Base-by-base conservation (phyloP, 2,329 filamentous ascomycete species). In the Cladophialophora immunda region DNA sequence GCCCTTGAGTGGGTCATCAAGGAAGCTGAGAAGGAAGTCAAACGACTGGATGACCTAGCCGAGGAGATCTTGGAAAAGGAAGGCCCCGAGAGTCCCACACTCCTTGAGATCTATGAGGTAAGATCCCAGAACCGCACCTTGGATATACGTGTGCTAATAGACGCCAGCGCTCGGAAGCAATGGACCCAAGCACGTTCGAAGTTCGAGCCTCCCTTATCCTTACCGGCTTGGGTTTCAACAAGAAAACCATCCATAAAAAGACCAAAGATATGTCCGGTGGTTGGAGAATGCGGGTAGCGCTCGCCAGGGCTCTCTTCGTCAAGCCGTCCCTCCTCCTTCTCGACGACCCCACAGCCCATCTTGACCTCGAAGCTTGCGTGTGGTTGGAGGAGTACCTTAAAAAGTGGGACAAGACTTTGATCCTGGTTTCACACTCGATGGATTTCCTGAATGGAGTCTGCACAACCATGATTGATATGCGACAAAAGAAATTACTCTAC, bases 191-290 rank as follows among this genome's bases (percentile, higher is more conserved):
- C 41, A 99, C 96, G 60, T 99, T 99, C 83, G 85, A 93, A 77
- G 97, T 94, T 69, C 93, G 95, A 78, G 95, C 95, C 68, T 97
- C 94, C 64, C 90, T 97, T 73, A 99, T 99, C 79, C 83, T 99
- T 75, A 99, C 95, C 64, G 95, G 95, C 93, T 91, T 99, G 67
- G 95, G 95, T 73, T 99, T 99, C 89, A 97, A 99, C 90, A 98
- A 98, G 86, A 83, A 82, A 74, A 99, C 96, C 64, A 98, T 99
- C 78, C 85, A 96, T 82, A 99, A 99, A 89, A 97, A 96, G 89
- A 99, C 96, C 76, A 99, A 98, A 88, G 96, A 99, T 81, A 99
- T 99, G 96, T 99, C 95, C 73, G 95, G 95, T 92, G 95, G 95
- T 75, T 99, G 95, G 95, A 90, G 94, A 86, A 99, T 99, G 95